phyloP scores from a whole-genome alignment of 345 rosid genomes.

The Heritiera littoralis region DNA sequence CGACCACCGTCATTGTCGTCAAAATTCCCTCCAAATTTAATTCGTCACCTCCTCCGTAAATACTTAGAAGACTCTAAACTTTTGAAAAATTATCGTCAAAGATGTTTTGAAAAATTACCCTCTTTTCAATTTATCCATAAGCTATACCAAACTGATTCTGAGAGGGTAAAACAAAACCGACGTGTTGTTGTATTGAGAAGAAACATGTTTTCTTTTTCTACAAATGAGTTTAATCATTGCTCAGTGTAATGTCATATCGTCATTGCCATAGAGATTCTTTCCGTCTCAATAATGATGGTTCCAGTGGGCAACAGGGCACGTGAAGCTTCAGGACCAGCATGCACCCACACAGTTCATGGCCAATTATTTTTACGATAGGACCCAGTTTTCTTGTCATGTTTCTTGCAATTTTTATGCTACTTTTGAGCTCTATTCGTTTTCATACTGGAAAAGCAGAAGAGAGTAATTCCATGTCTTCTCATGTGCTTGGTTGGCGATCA shows the following conservation, averaged over 20 bases:
- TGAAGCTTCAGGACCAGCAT: slow-evolving; percentile 29
- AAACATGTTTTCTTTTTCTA: background rate
- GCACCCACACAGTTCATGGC: background rate
- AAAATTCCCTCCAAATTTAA: background rate
- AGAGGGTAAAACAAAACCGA: background rate
- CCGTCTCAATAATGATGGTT: background rate
- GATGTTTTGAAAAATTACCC: too few species aligned
- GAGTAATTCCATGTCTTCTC: background rate
- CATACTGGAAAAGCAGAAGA: background rate
- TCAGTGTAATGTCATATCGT: too few species aligned
- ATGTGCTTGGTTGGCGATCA: background rate
- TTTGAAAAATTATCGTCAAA: too few species aligned
- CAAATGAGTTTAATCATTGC: background rate
- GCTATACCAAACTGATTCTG: background rate
- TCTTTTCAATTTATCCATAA: too few species aligned
- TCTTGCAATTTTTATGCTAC: background rate
- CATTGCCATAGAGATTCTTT: slow-evolving; percentile 24
- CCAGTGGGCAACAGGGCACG: slow-evolving; percentile 19
- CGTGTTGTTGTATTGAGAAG: background rate
- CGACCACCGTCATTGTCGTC: background rate
- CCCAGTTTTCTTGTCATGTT: slow-evolving; percentile 22
- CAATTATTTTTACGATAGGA: background rate
- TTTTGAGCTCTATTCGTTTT: background rate
- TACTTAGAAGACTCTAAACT: too few species aligned
- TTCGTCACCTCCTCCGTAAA: too few species aligned